phyloP scores from a whole-genome alignment of 495 filamentous ascomycete genomes.

The Aspergillus indologenus region DNA sequence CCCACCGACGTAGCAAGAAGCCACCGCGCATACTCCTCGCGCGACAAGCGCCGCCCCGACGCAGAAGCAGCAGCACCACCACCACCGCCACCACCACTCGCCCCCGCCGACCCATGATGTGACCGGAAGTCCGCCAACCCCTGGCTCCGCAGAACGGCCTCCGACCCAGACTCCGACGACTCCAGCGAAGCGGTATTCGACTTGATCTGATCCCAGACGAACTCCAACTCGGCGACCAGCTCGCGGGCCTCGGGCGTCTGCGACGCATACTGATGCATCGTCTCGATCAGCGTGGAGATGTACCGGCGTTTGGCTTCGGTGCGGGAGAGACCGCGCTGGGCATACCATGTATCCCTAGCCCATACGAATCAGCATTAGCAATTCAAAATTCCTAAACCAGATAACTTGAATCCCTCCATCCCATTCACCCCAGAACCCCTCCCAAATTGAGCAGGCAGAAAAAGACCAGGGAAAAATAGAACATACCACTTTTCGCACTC shows the following conservation, averaged over 20 bases:
- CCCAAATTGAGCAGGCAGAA: neutral
- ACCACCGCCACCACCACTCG: neutral
- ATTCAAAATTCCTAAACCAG: too few species aligned
- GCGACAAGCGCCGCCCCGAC: conserved; percentile 31
- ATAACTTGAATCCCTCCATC: too few species aligned
- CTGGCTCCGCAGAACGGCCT: too few species aligned
- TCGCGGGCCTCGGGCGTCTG: conserved; percentile 80
- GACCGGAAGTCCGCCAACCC: too few species aligned
- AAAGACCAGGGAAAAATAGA: neutral
- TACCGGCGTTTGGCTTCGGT: conserved; percentile 95
- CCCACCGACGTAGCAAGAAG: conserved; percentile 5
- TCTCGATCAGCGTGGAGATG: conserved; percentile 88
- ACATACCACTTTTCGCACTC: conserved; percentile 62
- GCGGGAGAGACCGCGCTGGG: conserved; percentile 70
- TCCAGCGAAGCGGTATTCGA: conserved; percentile 67
- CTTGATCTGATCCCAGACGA: conserved; percentile 97
- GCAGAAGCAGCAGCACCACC: conserved; percentile 25
- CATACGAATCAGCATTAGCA: neutral
- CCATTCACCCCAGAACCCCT: neutral
- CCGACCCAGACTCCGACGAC: conserved; percentile 31
- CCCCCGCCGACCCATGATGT: too few species aligned
- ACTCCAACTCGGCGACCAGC: conserved; percentile 91
- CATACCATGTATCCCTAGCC: conserved; percentile 82
- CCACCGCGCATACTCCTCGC: conserved; percentile 27
- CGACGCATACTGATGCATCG: conserved; percentile 90